These are phyloP conservation scores for Zygnema cylindricum DNA, from an alignment of 139 green algal genomes.

Conservation along the genomic window DNA sequence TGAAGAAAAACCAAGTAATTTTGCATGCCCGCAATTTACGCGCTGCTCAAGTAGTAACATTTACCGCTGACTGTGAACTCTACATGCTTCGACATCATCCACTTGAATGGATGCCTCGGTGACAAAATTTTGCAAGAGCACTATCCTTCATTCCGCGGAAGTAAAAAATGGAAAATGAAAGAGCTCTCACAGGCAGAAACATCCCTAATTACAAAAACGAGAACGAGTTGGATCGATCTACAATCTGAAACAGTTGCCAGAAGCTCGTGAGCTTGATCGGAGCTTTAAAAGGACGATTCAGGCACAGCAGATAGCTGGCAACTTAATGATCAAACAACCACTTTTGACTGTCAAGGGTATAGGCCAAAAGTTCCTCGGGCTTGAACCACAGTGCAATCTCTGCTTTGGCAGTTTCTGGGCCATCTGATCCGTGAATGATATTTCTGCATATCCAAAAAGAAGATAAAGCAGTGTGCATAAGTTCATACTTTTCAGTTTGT, in stretches of 20 bases:
- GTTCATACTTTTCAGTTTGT: no score
- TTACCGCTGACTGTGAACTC: no score
- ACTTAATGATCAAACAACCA: conserved; percentile 39
- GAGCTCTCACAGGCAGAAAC: background rate
- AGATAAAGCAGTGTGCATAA: no score
- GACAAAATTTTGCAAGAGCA: background rate
- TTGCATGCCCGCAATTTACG: no score
- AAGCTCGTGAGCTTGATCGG: background rate
- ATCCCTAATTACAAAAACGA: background rate
- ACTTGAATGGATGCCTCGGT: no score
- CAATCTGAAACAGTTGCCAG: background rate
- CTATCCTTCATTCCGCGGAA: background rate
- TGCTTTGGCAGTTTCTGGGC: conserved; percentile 88
- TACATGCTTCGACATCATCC: no score
- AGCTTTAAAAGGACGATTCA: background rate
- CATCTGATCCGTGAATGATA: conserved; percentile 91
- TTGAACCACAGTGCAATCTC: conserved; percentile 97
- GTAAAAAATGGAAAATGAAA: background rate
- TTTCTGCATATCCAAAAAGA: conserved; percentile 80
- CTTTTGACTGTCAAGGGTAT: conserved; percentile 33
- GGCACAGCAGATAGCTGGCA: background rate
- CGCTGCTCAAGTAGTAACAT: no score
- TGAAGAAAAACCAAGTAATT: no score
- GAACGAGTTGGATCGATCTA: background rate
- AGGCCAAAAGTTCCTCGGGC: conserved; percentile 18